phyloP scores from a whole-genome alignment of 2,329 filamentous ascomycete species.

The Penicillium italicum region DNA sequence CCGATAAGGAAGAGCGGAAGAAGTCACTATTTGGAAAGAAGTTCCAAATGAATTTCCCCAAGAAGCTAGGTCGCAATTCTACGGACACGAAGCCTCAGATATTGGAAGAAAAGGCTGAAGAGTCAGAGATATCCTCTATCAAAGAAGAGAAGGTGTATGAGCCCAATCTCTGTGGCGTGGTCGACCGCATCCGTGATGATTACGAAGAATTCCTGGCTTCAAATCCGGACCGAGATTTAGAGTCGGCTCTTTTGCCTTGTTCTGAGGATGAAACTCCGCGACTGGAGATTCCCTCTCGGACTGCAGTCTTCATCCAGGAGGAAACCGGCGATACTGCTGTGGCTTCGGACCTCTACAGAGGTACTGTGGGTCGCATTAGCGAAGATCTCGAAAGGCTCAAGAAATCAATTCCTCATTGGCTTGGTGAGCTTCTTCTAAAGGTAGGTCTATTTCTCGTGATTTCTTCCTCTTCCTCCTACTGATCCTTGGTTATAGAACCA shows the following conservation, averaged over 20 bases:
- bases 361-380: conserved; percentile 74
- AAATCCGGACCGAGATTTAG: conserved; percentile 38
- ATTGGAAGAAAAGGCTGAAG: conserved; percentile 68
- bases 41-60: conserved; percentile 72
- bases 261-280: conserved; percentile 45
- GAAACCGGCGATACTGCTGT: conserved; percentile 61
- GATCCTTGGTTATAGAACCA: conserved; percentile 56
- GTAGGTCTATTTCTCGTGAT: conserved; percentile 40
- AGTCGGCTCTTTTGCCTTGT: conserved; percentile 43
- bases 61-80: conserved; percentile 71
- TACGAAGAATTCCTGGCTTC: conserved; percentile 44
- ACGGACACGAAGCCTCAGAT: conserved; percentile 68
- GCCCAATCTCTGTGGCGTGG: conserved; percentile 45
- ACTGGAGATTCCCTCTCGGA: conserved; percentile 46
- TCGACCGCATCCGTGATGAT: conserved; percentile 45
- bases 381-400: conserved; percentile 79
- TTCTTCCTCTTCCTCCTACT: neutral
- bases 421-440: conserved; percentile 77
- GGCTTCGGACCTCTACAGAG: conserved; percentile 82
- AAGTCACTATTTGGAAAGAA: conserved; percentile 73
- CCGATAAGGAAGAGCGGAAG: conserved; percentile 61
- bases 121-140: conserved; percentile 51
- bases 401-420: conserved; percentile 82
- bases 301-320: conserved; percentile 62
- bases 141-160: conserved; percentile 47